A percentile compares a stretch with the other conserved stretches of the same genome.
Evolutionary conservation across 352 stramenopile species (phyloP).

Genomic region (Globisporangium yorkense): DNA sequence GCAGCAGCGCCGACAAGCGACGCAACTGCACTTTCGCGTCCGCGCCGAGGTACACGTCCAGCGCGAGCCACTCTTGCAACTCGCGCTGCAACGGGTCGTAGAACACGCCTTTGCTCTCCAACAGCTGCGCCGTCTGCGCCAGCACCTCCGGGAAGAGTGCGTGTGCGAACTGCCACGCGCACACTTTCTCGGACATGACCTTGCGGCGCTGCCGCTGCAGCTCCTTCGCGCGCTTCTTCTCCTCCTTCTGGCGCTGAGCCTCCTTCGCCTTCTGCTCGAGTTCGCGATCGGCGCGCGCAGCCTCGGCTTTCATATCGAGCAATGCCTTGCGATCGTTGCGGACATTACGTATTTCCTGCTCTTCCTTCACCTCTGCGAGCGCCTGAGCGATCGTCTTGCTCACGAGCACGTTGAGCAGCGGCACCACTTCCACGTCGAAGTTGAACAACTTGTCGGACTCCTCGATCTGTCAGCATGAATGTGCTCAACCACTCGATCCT

Average conservation of each 20-base stretch:
- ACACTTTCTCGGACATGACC: conserved; percentile 48
- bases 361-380: conserved; percentile 66
- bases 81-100: conserved; percentile 58
- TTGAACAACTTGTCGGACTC: conserved; percentile 67
- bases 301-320: conserved; percentile 37
- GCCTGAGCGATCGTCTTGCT: conserved; percentile 82
- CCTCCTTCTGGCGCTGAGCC: conserved; percentile 40
- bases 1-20: conserved; percentile 20
- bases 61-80: conserved; percentile 33
- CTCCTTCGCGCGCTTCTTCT: conserved; percentile 36
- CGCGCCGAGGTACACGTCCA: conserved; percentile 33
- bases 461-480: conserved; percentile 43
- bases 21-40: conserved; percentile 41
- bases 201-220: conserved; percentile 29
- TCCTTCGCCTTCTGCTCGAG: conserved; percentile 52
- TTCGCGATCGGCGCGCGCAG: conserved; percentile 29
- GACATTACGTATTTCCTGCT: conserved; percentile 57
- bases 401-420: conserved; percentile 69
- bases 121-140: conserved; percentile 15
- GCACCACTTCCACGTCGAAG: conserved; percentile 74
- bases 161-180: conserved; percentile 54
- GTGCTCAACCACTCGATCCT: background rate
- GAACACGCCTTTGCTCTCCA: conserved; percentile 53
- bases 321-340: conserved; percentile 31
- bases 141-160: conserved; percentile 36